Conservation (phyloP, 1,139 yeast genomes). For the Hansenula lynferdii region DNA sequence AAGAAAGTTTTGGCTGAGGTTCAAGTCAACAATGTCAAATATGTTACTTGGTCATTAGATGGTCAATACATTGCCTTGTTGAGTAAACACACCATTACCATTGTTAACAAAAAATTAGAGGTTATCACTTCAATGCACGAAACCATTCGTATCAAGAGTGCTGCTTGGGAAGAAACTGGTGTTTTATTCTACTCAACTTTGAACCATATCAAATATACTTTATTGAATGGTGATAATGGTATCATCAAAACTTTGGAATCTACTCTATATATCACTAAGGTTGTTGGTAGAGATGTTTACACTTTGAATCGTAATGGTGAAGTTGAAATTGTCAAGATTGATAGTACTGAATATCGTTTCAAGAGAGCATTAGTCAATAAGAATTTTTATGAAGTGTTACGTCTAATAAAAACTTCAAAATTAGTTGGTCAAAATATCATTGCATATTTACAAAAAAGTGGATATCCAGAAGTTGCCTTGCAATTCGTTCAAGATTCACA, state of each 20-base stretch:
- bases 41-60: constrained; percentile 84
- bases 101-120: constrained; percentile 77
- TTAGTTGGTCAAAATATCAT: constrained; percentile 97
- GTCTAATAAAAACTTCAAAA: constrained; percentile 83
- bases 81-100: constrained; percentile 89
- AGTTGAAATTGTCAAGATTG: constrained; percentile 74
- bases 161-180: constrained; percentile 96
- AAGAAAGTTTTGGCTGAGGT: constrained; percentile 71
- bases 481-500: constrained; percentile 97
- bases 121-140: constrained; percentile 86
- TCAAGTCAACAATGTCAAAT: constrained; percentile 76
- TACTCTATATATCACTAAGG: constrained; percentile 80
- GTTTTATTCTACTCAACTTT: constrained; percentile 90
- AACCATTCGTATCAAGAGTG: constrained; percentile 94
- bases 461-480: constrained; percentile 90
- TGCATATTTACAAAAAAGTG: constrained; percentile 90
- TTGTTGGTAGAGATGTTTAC: constrained; percentile 64
- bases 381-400: constrained; percentile 87
- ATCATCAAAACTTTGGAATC: constrained; percentile 89
- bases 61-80: constrained; percentile 85
- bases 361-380: constrained; percentile 87
- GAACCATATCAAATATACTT: constrained; percentile 91
- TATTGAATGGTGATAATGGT: constrained; percentile 92
- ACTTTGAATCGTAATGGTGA: constrained; percentile 84
- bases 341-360: constrained; percentile 96